Base-by-base conservation (phyloP, 805 yeast species). In the Gaillardinia entomophila region DNA sequence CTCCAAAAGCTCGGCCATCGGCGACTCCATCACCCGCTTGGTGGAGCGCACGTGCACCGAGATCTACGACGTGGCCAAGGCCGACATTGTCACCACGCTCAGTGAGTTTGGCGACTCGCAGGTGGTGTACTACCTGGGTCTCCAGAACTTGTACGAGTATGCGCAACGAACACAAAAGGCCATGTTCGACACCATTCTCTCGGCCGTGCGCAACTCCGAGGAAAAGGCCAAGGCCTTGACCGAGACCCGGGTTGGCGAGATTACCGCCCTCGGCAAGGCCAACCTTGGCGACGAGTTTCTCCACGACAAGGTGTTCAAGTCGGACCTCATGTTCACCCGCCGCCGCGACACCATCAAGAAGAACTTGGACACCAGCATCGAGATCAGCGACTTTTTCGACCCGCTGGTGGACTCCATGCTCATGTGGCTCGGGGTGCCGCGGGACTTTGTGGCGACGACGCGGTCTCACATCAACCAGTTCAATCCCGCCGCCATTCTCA, bases 321-420 rank as follows among this genome's bases (percentile, higher is more conserved):
- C 82, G 7, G 79, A 77, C 18, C 71, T 82, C 25, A 92, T 92
- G 97, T 90, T 88, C 48, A 75, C 87, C 2, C 77, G 87, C 43
- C 70, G 71, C 36, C 73, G 70, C 25, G 96, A 92, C 47, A 55
- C 70, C 4, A 57, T 79, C 22, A 66, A 73, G 23, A 74, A 80
- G 40, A 68, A 72, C 25, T 63, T 89, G 17, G 67, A 74, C 30
- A 75, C 75, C 16, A 70, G 74, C 14, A 67, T 90, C 16, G 75
- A 81, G 10, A 26, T 84, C 4, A 33, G 66, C n/a, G 97, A 92
- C 58, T 79, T 88, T 44, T 66, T 89, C 49, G 95, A 89, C 43
- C 85, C 95, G 4, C 71, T 82, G 0, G 53, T 77, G 39, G 82
- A 79, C 25, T 74, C 82, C 3, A 72, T 80, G 36, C 50, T 77